These are phyloP conservation scores for Nitzschia palea DNA, from an alignment of 108 stramenopile species.

Conservation along the genomic window DNA sequence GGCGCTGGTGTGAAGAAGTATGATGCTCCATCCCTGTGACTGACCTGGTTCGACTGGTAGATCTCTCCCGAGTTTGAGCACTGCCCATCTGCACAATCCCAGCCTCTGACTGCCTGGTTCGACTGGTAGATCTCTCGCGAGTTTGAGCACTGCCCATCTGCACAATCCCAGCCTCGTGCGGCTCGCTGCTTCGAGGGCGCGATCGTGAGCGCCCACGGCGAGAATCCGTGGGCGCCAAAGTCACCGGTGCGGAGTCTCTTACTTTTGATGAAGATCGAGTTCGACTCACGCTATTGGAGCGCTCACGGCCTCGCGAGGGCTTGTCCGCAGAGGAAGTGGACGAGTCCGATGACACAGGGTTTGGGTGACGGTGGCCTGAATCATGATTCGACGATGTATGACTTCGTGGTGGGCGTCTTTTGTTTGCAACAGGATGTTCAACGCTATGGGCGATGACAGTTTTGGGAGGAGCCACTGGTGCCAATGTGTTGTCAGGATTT, in stretches of 20 bases:
- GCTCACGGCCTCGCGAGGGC: not conserved
- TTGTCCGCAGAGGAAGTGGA: constrained; percentile 14
- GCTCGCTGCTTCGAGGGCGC: constrained; percentile 1
- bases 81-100: constrained; percentile 10
- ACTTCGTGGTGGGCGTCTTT: constrained; percentile 26
- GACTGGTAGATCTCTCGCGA: constrained; percentile 27
- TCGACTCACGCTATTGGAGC: no score
- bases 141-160: constrained; percentile 19
- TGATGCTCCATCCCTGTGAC: no score
- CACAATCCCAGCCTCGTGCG: not conserved
- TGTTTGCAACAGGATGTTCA: constrained; percentile 17
- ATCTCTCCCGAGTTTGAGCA: constrained; percentile 13
- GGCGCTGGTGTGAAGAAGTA: constrained; percentile 6
- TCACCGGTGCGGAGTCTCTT: not conserved
- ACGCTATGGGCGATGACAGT: not conserved
- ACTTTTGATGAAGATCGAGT: not conserved
- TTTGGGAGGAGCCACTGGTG: constrained; percentile 37
- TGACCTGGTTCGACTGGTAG: no score
- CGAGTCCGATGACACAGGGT: constrained; percentile 29
- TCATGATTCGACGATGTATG: not conserved
- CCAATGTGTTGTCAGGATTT: constrained; percentile 39
- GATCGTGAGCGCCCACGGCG: constrained; percentile 27
- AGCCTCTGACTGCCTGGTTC: constrained; percentile 1
- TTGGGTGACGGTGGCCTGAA: constrained; percentile 6
- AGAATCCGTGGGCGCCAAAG: constrained; percentile 1